Evolutionary conservation across 768 basidiomycete genomes (phyloP).

Genomic region (Trametes coccinea): DNA sequence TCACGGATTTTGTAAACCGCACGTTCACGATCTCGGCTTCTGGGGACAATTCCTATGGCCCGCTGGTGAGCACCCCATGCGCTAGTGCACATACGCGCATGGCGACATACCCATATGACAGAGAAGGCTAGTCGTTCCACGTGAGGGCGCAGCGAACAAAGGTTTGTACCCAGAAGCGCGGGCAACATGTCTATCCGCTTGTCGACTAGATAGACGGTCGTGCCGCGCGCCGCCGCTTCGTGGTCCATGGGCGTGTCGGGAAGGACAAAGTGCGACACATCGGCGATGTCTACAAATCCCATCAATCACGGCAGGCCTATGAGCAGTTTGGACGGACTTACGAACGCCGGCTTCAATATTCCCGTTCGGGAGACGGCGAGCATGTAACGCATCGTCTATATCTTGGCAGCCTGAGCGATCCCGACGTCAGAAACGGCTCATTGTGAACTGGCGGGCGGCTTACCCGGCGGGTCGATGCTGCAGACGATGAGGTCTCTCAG

Average conservation of each 20-base stretch:
- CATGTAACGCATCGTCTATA: slow-evolving; percentile 97
- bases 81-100: not conserved
- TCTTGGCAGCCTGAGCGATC: slow-evolving; percentile 80
- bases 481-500: slow-evolving; percentile 84
- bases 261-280: slow-evolving; percentile 94
- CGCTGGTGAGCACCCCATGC: slow-evolving; percentile 6
- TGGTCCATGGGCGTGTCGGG: slow-evolving; percentile 94
- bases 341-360: slow-evolving; percentile 98
- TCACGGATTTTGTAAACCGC: slow-evolving; percentile 93
- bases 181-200: slow-evolving; percentile 99
- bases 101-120: slow-evolving; percentile 78
- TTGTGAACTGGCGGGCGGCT: not conserved
- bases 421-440: slow-evolving; percentile 4
- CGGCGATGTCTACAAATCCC: slow-evolving; percentile 79
- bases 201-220: slow-evolving; percentile 97
- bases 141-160: slow-evolving; percentile 89
- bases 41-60: slow-evolving; percentile 77
- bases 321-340: slow-evolving; percentile 47
- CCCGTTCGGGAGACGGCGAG: slow-evolving; percentile 81
- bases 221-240: slow-evolving; percentile 94
- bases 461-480: slow-evolving; percentile 96
- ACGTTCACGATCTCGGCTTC: slow-evolving; percentile 89
- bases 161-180: slow-evolving; percentile 87
- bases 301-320: slow-evolving; percentile 1
- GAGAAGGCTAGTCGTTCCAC: slow-evolving; percentile 96